Base-by-base conservation (phyloP, 2,329 filamentous ascomycete species). In the Pseudogymnoascus sp. region DNA sequence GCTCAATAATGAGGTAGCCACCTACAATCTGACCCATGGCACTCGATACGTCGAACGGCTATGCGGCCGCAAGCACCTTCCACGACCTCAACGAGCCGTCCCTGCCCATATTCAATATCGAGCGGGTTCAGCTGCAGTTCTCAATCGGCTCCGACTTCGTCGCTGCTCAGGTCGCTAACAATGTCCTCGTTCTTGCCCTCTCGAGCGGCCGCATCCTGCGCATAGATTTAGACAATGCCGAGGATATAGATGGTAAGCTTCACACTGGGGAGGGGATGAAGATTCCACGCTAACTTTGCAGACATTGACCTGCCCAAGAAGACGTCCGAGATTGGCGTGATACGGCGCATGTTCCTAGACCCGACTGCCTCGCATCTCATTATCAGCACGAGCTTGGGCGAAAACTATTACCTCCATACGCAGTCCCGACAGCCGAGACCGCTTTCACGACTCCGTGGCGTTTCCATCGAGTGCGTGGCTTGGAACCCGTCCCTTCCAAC, bases 301-400 rank as follows among this genome's bases (percentile, higher is more conserved):
- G 93, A 99, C 77, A 96, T 99, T 75, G 95, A 99, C 75, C 85
- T 99, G 6, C 95, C 95, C 39, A 96, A 96, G 79, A 95, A 93
- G 72, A 86, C 91, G 14, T 88, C 91, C 39, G 93, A 99, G 75
- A 85, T 95, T 65, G 95, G 95, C 69, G 84, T 96, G 62, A 97
- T 99, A 72, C 88, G 90, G 69, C 91, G 90, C 79, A 91, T 99
- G 84, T 99, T 99, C 78, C 89, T 99, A 7, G 95, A 99, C 73
- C 93, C 95, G 29, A 96, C 93, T 10, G 95, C 95, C 29, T 97
- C 92, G 5, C 95, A 99, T 77, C 81, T 99, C 29, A 85, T 99
- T 68, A 86, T 99, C 69, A 92, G 89, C 73, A 99, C 95, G 2
- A 89, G 91, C 4, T 84, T 92, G 42, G 92, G 92, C 73, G 95